A percentile compares a stretch with the other conserved stretches of the same genome.
These are phyloP conservation scores for Sporothrix luriei DNA, from an alignment of 2,329 filamentous ascomycete genomes.

Conservation along the genomic window DNA sequence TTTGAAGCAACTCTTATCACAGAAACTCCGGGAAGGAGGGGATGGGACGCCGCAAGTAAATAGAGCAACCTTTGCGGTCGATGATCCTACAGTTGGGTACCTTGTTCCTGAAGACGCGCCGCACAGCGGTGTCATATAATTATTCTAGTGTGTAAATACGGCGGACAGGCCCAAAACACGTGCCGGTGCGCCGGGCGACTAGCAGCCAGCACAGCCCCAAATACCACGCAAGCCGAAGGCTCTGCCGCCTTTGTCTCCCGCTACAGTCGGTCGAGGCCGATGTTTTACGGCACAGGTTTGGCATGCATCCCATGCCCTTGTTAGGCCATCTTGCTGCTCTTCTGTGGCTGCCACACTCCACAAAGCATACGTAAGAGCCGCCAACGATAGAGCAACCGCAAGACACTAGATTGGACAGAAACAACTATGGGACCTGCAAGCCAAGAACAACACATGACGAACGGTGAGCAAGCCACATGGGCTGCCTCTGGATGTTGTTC, in stretches of 20 bases:
- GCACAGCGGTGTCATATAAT: background rate
- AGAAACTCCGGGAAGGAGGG: background rate
- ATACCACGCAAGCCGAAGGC: conserved; percentile 27
- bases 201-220: conserved; percentile 28
- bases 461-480: background rate
- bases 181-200: conserved; percentile 23
- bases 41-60: conserved; percentile 12
- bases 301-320: conserved; percentile 5
- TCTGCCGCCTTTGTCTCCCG: conserved; percentile 16
- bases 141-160: background rate
- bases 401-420: background rate
- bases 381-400: background rate
- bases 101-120: conserved; percentile 6
- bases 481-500: background rate
- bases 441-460: conserved; percentile 20
- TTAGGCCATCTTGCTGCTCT: background rate
- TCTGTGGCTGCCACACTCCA: conserved; percentile 8
- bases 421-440: background rate
- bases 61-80: conserved; percentile 13
- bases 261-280: conserved; percentile 2
- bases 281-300: background rate
- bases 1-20: background rate
- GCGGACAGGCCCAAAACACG: conserved; percentile 24
- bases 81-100: background rate
- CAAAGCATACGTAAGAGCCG: conserved; percentile 19